These are phyloP conservation scores for Fraxinus sp. DNA, from an alignment of 305 asterid species.

Conservation along the genomic window DNA sequence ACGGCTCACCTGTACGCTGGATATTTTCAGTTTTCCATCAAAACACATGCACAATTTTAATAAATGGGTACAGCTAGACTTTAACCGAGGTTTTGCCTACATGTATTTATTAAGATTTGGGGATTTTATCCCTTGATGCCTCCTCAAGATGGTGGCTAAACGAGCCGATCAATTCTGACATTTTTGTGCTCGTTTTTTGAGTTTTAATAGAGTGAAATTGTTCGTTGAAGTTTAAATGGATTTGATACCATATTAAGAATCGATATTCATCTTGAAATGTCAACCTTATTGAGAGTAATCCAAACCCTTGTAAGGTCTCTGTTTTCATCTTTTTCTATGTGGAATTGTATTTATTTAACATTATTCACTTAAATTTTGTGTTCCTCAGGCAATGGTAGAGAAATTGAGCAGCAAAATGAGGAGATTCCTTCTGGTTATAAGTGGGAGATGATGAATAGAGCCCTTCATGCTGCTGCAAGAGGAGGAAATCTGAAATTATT, in stretches of 20 bases:
- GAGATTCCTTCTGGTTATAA: constrained; percentile 70
- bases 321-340: too few relatives aligned
- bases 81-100: neutral
- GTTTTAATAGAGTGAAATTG: neutral
- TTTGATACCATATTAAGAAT: too few relatives aligned
- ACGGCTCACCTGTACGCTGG: neutral
- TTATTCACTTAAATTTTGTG: constrained; percentile 18
- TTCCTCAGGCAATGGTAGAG: constrained; percentile 28
- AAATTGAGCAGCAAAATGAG: constrained; percentile 42
- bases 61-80: neutral
- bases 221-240: neutral
- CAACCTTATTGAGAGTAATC: neutral
- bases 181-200: neutral
- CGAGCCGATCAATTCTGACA: neutral
- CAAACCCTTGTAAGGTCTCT: neutral
- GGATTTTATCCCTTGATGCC: neutral
- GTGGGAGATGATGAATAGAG: constrained; percentile 79
- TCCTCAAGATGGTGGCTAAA: neutral
- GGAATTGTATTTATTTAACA: too few relatives aligned
- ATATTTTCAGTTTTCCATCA: neutral
- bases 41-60: neutral
- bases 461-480: constrained; percentile 89
- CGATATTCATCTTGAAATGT: too few relatives aligned
- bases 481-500: constrained; percentile 74
- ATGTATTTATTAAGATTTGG: neutral